Percentiles rank a stretch among this genome's conserved stretches.
phyloP scores from a whole-genome alignment of 352 stramenopile species.

The Phytophthora europaea region DNA sequence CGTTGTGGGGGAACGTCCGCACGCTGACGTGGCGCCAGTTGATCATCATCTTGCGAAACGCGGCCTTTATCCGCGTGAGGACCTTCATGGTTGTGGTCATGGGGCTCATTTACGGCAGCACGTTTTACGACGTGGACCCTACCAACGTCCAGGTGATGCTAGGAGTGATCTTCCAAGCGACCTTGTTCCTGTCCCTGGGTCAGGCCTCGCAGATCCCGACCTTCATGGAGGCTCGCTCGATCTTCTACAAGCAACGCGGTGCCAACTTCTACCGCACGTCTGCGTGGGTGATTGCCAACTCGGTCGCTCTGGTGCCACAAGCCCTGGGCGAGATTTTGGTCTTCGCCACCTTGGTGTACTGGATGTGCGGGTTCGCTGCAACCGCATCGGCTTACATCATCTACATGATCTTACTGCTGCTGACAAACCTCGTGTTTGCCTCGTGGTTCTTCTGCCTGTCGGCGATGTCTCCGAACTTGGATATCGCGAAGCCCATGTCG shows the following conservation, averaged over 20 bases:
- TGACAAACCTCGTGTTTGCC: slow-evolving; percentile 59
- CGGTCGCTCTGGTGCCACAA: slow-evolving; percentile 45
- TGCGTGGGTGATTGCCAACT: slow-evolving; percentile 61
- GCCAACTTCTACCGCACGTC: slow-evolving; percentile 79
- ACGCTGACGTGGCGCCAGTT: slow-evolving; percentile 53
- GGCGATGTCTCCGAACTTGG: slow-evolving; percentile 33
- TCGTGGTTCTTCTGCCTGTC: slow-evolving; percentile 65
- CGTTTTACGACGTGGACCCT: slow-evolving; percentile 57
- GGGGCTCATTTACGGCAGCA: slow-evolving; percentile 51
- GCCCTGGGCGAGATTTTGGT: slow-evolving; percentile 59
- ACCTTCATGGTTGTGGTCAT: slow-evolving; percentile 54
- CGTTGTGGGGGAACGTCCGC: slow-evolving; percentile 31
- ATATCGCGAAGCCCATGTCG: slow-evolving; percentile 55
- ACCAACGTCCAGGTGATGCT: slow-evolving; percentile 54
- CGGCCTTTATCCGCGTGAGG: slow-evolving; percentile 39
- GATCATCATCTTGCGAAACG: slow-evolving; percentile 56
- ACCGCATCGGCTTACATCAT: slow-evolving; percentile 45
- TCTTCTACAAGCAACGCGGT: slow-evolving; percentile 88
- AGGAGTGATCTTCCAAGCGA: slow-evolving; percentile 77
- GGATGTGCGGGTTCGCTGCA: slow-evolving; percentile 63
- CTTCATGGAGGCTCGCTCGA: slow-evolving; percentile 66
- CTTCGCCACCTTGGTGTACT: slow-evolving; percentile 83
- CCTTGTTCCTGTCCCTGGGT: slow-evolving; percentile 80
- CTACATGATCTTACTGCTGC: slow-evolving; percentile 55
- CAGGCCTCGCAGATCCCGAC: slow-evolving; percentile 76